phyloP scores from a whole-genome alignment of 1,284 basidiomycete species.

The Cutaneotrichosporon cavernicola region DNA sequence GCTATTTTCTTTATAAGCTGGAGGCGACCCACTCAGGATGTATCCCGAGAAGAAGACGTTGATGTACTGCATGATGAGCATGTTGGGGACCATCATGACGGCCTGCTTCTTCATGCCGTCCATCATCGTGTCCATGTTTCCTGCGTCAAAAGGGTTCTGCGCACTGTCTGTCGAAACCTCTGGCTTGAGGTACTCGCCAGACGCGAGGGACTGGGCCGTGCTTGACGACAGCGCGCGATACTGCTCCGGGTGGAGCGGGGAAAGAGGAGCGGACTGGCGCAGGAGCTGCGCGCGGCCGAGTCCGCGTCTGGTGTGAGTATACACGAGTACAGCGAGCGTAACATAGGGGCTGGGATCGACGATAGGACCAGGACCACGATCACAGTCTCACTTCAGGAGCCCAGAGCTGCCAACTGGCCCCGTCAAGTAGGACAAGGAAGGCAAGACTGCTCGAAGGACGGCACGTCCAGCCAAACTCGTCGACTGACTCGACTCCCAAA shows the following conservation, averaged over 20 bases:
- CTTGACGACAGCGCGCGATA: conserved; percentile 74
- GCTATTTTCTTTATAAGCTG: background rate
- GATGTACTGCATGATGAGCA: conserved; percentile 99
- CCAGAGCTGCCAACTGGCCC: no score
- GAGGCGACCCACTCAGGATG: conserved; percentile 75
- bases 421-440: no score
- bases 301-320: conserved; percentile 65
- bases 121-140: conserved; percentile 98
- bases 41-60: conserved; percentile 99
- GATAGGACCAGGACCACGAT: no score
- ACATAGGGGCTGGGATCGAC: background rate
- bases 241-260: conserved; percentile 70
- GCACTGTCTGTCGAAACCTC: conserved; percentile 60
- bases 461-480: background rate
- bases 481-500: no score
- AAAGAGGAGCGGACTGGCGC: conserved; percentile 72
- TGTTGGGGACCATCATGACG: conserved; percentile 88
- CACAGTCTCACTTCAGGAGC: no score
- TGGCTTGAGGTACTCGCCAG: conserved; percentile 78
- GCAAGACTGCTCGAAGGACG: no score
- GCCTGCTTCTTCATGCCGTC: conserved; percentile 98
- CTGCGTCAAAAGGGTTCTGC: conserved; percentile 72
- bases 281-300: conserved; percentile 78
- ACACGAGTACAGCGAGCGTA: background rate
- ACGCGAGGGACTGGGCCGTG: conserved; percentile 67